phyloP scores from a whole-genome alignment of 208 protist genomes.

The Trichomonas tenax region DNA sequence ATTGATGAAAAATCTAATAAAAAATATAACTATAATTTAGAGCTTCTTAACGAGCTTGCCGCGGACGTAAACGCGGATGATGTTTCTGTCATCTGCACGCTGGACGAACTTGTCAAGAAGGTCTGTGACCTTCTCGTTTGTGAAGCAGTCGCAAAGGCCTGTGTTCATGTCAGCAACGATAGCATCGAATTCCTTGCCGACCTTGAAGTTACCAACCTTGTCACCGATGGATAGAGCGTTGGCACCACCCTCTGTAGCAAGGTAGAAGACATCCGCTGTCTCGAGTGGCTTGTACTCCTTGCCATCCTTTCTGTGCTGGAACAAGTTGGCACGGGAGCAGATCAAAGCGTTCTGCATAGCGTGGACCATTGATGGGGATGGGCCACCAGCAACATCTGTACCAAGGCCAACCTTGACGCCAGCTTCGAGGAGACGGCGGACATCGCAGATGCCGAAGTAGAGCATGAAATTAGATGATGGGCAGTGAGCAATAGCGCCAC shows the following conservation, averaged over 20 bases:
- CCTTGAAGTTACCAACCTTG: conserved; percentile 56
- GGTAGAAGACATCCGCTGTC: conserved; percentile 44
- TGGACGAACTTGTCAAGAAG: conserved; percentile 21
- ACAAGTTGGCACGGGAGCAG: conserved; percentile 35
- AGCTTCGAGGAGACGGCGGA: neutral
- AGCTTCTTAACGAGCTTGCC: neutral
- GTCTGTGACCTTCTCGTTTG: neutral
- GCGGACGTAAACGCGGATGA: conserved; percentile 12
- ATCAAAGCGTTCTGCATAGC: conserved; percentile 56
- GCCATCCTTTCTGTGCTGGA: neutral
- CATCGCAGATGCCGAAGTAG: conserved; percentile 44
- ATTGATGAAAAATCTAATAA: neutral
- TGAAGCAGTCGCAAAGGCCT: neutral
- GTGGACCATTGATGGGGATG: conserved; percentile 58
- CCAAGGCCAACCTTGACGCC: conserved; percentile 65
- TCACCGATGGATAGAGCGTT: conserved; percentile 56
- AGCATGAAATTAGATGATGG: conserved; percentile 72
- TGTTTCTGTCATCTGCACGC: conserved; percentile 23
- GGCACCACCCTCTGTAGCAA: conserved; percentile 64
- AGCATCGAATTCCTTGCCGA: conserved; percentile 64
- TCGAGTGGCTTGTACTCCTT: neutral
- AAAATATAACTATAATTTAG: neutral
- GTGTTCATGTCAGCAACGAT: conserved; percentile 17
- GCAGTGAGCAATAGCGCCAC: conserved; percentile 62
- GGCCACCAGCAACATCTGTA: conserved; percentile 73